phyloP scores from a whole-genome alignment of 2,329 filamentous ascomycete genomes.

The Thielaviopsis cerberus region DNA sequence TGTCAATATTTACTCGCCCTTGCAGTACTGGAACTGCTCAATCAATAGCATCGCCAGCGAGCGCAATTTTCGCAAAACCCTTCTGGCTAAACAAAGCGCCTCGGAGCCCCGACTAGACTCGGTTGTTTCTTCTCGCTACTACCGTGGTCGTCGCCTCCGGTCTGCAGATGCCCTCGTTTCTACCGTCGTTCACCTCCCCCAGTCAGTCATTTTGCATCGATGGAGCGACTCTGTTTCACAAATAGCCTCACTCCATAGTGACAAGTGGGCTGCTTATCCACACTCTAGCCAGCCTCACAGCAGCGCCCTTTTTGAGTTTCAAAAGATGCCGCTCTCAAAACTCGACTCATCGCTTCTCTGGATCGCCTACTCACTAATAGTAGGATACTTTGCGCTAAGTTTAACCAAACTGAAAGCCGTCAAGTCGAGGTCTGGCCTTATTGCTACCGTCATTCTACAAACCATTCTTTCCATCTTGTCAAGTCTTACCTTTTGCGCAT shows the following conservation, averaged over 20 bases:
- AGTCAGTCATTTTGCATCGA: slow-evolving; percentile 42
- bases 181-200: slow-evolving; percentile 50
- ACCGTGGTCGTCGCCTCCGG: slow-evolving; percentile 17
- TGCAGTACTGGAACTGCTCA: slow-evolving; percentile 66
- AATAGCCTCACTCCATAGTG: slow-evolving; percentile 29
- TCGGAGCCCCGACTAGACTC: not conserved
- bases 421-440: slow-evolving; percentile 56
- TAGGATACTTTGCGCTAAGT: slow-evolving; percentile 46
- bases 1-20: slow-evolving; percentile 44
- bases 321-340: slow-evolving; percentile 53
- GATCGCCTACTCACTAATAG: slow-evolving; percentile 44
- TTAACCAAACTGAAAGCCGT: slow-evolving; percentile 53
- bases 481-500: slow-evolving; percentile 61
- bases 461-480: slow-evolving; percentile 55
- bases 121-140: not conserved
- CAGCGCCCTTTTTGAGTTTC: slow-evolving; percentile 57
- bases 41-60: slow-evolving; percentile 38
- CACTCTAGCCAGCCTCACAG: slow-evolving; percentile 31
- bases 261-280: slow-evolving; percentile 49
- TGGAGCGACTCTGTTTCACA: slow-evolving; percentile 44
- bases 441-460: slow-evolving; percentile 51
- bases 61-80: slow-evolving; percentile 44
- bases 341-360: slow-evolving; percentile 46
- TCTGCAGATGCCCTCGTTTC: slow-evolving; percentile 61
- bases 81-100: slow-evolving; percentile 18